A percentile compares a stretch with the other conserved stretches of the same genome.
Evolutionary conservation across 306 rosid genomes (phyloP).

Genomic region (Chamaecrista fasciculata): DNA sequence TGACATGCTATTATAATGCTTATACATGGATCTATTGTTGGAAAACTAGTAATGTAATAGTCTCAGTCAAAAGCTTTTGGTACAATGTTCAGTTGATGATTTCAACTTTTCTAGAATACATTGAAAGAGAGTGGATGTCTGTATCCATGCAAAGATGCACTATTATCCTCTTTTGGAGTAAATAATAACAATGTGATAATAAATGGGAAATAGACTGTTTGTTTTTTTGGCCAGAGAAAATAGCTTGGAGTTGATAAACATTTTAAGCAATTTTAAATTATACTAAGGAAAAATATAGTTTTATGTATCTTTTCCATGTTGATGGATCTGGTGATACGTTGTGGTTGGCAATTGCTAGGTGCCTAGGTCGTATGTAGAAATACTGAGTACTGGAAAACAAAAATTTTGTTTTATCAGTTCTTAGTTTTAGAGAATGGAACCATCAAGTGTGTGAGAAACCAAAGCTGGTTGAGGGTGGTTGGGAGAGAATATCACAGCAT

Average conservation of each 20-base stretch:
- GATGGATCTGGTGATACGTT: background rate
- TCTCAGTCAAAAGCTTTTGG: background rate
- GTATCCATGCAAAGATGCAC: background rate
- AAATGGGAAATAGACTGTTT: background rate
- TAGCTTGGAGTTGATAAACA: background rate
- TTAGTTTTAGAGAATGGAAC: background rate
- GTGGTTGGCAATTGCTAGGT: background rate
- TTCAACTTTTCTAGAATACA: background rate
- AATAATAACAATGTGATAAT: background rate
- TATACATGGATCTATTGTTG: background rate
- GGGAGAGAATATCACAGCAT: too few relatives aligned
- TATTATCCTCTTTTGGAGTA: background rate
- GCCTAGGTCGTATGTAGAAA: background rate
- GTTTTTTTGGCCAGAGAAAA: too few relatives aligned
- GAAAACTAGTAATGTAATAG: background rate
- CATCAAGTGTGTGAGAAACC: background rate
- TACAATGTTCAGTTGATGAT: background rate
- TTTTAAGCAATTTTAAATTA: background rate
- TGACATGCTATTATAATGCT: background rate
- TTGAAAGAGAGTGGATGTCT: conserved; percentile 1
- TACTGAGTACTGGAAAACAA: background rate
- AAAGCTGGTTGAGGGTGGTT: too few relatives aligned
- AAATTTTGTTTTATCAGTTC: background rate
- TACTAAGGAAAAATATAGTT: background rate
- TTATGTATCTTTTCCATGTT: background rate